These are phyloP conservation scores for Leptographium radiaticola DNA, from an alignment of 2,329 filamentous ascomycete genomes.

Conservation along the genomic window DNA sequence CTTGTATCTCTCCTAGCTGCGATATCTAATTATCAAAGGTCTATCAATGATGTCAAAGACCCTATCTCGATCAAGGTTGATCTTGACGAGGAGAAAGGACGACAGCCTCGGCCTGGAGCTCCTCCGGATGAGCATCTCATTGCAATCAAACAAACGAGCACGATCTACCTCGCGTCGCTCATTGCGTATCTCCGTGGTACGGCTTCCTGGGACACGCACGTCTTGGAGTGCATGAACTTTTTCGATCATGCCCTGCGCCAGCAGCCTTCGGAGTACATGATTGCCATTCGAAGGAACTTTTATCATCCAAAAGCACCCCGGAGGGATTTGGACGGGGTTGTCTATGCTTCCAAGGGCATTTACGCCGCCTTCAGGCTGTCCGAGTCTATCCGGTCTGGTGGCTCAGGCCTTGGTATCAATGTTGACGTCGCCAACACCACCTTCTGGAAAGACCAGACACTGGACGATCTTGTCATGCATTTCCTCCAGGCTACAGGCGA, in stretches of 20 bases:
- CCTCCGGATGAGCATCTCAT: slow-evolving; percentile 42
- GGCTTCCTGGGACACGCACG: slow-evolving; percentile 47
- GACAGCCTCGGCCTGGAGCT: slow-evolving; percentile 17
- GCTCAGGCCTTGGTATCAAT: slow-evolving; percentile 63
- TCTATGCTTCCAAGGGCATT: slow-evolving; percentile 72
- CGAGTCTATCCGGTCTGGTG: slow-evolving; percentile 31
- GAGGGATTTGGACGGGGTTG: slow-evolving; percentile 39
- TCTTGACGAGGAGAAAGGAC: slow-evolving; percentile 50
- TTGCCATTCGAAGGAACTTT: slow-evolving; percentile 70
- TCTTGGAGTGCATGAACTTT: slow-evolving; percentile 74
- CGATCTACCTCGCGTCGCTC: slow-evolving; percentile 54
- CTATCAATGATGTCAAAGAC: slow-evolving; percentile 25
- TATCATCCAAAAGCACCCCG: slow-evolving; percentile 45
- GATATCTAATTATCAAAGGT: slow-evolving; percentile 14
- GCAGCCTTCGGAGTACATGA: slow-evolving; percentile 53
- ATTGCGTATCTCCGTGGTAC: slow-evolving; percentile 50
- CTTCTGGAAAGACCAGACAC: slow-evolving; percentile 52
- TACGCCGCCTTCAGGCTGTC: slow-evolving; percentile 76
- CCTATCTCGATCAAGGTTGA: slow-evolving; percentile 49
- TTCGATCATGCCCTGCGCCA: slow-evolving; percentile 82
- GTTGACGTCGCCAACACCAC: slow-evolving; percentile 84
- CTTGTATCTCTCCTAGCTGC: neutral
- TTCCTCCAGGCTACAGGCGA: slow-evolving; percentile 14
- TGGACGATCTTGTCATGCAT: slow-evolving; percentile 25
- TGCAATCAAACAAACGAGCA: slow-evolving; percentile 49